Base-by-base conservation (phyloP, 1,139 yeast species). In the Wickerhamomyces sp. region DNA sequence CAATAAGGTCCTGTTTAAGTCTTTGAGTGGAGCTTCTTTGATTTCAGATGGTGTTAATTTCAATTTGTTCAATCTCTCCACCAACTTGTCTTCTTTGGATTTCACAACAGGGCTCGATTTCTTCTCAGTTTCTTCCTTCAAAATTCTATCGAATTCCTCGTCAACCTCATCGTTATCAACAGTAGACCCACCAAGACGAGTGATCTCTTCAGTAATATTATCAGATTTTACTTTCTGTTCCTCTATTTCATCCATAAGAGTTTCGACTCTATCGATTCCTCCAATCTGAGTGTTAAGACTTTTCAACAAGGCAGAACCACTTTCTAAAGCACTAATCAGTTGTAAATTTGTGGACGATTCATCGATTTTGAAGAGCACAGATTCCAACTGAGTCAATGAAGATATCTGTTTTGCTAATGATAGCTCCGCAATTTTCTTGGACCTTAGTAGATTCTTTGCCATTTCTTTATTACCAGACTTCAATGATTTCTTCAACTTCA, bases 341-440 rank as follows among this genome's bases (percentile, higher is more conserved):
- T 66, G 59, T 6, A 65, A 58, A 51, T 78, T 78, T 3, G 73
- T 64, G 13, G 68, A 64, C 2, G 81, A 73, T 45, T 76, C 74
- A 52, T 78, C 72, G 38, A 79, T 70, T 51, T 76, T 76, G 37
- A 60, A 55, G 34, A 75, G 55, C 0, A 78, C 62, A 3, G 64
- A 57, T 15, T 58, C 59, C 27, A 79, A 57, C 43, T 76, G 76
- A 35, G 59, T 61, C n/a, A 65, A 61, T 3, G 73, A 61, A 5
- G 51, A 50, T 2, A 64, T 50, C 6, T 72, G 64, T 26, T 62
- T 64, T 2, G 58, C 56, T 33, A 72, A 59, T 0, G 76, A 66
- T 23, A 59, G 60, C 23, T 59, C 61, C 4, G 68, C 60, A 10
- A 62, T 40, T 43, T 63, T 62, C 48, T 64, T 62, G 5, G 66